Base-by-base conservation (phyloP, 2,329 filamentous ascomycete genomes). In the Triangularia verruculosa region DNA sequence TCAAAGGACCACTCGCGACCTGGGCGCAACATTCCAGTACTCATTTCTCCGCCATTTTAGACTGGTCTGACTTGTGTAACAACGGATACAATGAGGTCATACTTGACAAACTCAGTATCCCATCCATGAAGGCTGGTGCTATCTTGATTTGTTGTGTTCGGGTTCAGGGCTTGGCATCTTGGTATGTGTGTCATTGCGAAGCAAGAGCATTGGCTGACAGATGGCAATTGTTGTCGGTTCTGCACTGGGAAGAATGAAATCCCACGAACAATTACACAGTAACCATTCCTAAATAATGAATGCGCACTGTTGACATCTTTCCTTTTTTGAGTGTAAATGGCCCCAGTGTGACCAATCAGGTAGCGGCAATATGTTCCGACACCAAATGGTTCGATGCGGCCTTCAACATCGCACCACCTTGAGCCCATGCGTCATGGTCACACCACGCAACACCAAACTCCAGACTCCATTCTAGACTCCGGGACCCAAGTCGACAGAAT, bases 401-500 rank as follows among this genome's bases (percentile, higher is more conserved):
- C 12, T 13, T 22, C 17, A 4, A 51, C n/a, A 68, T 69, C 67
- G 64, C 60, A 63, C 67, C 66, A 69, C 63, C 43, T 39, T 59
- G 15, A 56, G 60, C 30, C 30, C 60, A 61, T 47, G 54, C 61
- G 61, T 62, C 64, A 66, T 60, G 55, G 57, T 68, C 66, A 60
- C 59, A 60, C 65, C 68, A 68, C 43, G 17, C n/a, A 25, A 24
- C 28, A 15, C 25, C 51, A 51, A 11, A 57, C 30, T 59, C 39
- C 20, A 61, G 57, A 53, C 25, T 22, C 39, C 24, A n/a, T n/a
- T n/a, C n/a, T n/a, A n/a, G n/a, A n/a, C n/a, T n/a, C n/a, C n/a
- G n/a, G 12, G 47, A 13, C 15, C 15, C 2, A 25, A 54, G 20
- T 25, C 20, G 13, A 27, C 17, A 15, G 53, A 22, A 59, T 57